Conservation (phyloP, 805 yeast species). For the Saccharomycopsis malanga region DNA sequence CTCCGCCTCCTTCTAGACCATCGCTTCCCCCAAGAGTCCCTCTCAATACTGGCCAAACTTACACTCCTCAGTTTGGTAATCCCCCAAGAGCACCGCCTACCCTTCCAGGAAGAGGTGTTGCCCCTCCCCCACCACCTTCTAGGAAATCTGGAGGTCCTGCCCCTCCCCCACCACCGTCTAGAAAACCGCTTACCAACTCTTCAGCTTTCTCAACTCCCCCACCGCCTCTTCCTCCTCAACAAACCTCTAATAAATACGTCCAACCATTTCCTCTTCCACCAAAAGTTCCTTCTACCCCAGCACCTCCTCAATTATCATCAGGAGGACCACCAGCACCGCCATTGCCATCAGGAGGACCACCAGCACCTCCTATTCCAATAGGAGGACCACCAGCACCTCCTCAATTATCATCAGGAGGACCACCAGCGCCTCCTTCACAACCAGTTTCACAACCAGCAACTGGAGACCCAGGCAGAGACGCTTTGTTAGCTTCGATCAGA, state of each 20-base stretch:
- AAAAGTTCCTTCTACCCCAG: background rate
- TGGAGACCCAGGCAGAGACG: slow-evolving; percentile 56
- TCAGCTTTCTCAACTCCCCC: slow-evolving; percentile 9
- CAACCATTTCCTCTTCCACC: background rate
- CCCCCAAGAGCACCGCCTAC: background rate
- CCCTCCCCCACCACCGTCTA: slow-evolving; percentile 21
- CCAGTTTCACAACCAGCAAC: slow-evolving; percentile 25
- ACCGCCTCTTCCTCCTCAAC: background rate
- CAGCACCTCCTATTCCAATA: slow-evolving; percentile 31
- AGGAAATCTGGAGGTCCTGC: background rate
- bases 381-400: slow-evolving; percentile 25
- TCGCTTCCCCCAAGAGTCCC: slow-evolving; percentile 12
- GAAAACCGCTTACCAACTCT: slow-evolving; percentile 10
- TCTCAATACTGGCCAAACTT: background rate
- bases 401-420: slow-evolving; percentile 7
- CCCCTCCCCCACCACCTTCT: slow-evolving; percentile 8
- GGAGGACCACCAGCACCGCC: slow-evolving; percentile 20
- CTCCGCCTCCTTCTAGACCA: slow-evolving; percentile 11
- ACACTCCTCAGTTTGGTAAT: background rate
- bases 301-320: too few relatives aligned
- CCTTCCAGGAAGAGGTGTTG: background rate
- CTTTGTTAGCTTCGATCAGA: slow-evolving; percentile 79
- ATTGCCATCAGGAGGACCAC: slow-evolving; percentile 22
- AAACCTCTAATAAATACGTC: background rate
- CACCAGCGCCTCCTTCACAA: slow-evolving; percentile 22